Base-by-base conservation (phyloP, 148 eudicot genomes). In the Rheum nobile region DNA sequence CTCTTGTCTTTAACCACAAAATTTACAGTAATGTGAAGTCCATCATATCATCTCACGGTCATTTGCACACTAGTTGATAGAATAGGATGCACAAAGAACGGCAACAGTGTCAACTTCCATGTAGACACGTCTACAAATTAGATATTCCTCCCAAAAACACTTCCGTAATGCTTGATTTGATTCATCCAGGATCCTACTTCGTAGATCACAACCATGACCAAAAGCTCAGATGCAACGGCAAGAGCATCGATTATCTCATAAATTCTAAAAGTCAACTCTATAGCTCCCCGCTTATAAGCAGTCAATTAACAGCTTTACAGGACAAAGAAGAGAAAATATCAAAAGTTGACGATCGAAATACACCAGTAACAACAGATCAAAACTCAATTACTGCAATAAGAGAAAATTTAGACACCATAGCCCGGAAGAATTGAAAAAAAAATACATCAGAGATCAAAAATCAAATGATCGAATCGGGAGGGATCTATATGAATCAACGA, bases 391-490 rank as follows among this genome's bases (percentile, higher is more conserved):
- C 34, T 26, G 8, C 32, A 14, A 43, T 55, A n/a, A 71, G 16
- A 39, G 2, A 31, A 69, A 52, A 29, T 16, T 31, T 52, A 11
- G 28, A 52, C 46, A 54, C 32, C 34, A n/a, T 37, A 75, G 32
- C 75, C 22, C 72, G 54, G 69, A 79, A 70, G 75, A 76, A 75
- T 6, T 41, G 32, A 54, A 61, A 0, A 61, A 0, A 43, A 71
- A 38, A 54, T 48, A 67, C 79, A 28, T 52, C 44, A 74, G 75
- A 69, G 76, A 46, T 65, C 38, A 70, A 31, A 7, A 72, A 43
- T 43, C 47, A 72, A 19, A 26, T 55, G 26, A 68, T 43, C 28
- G 41, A 32, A 59, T 42, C 19, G 61, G 6, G 22, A 65, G 70
- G 70, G 70, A 65, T 65, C 70, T 57, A 34, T 9, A 13, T 2